These are phyloP conservation scores for Musa acuminata DNA, from an alignment of 176 grass and related monocot genomes.

Conservation along the genomic window DNA sequence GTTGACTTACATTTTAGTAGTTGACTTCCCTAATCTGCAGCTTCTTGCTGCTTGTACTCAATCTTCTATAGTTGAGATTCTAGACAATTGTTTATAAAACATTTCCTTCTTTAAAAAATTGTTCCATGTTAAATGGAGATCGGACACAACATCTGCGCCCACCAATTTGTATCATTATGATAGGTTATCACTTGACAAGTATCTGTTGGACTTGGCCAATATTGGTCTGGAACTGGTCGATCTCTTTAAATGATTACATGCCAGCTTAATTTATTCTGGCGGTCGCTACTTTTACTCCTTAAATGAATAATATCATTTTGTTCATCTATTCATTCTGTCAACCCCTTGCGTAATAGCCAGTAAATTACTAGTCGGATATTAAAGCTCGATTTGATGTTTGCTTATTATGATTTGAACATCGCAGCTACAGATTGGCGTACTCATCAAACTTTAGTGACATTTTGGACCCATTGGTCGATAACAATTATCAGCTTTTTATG, in stretches of 20 bases:
- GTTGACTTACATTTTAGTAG: not conserved
- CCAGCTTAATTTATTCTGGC: too few species aligned
- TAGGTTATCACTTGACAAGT: too few species aligned
- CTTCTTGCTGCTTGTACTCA: not conserved
- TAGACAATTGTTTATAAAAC: not conserved
- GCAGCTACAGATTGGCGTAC: conserved; percentile 68
- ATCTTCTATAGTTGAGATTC: not conserved
- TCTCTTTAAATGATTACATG: too few species aligned
- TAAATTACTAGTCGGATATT: not conserved
- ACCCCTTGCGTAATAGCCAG: not conserved
- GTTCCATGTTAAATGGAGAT: too few species aligned
- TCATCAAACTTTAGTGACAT: conserved; percentile 78
- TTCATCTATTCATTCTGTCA: not conserved
- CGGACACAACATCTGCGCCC: not conserved
- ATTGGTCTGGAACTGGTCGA: too few species aligned
- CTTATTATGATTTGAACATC: conserved; percentile 10
- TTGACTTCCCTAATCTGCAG: not conserved
- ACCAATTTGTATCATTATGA: not conserved
- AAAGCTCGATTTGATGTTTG: not conserved
- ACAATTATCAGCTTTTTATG: conserved; percentile 91
- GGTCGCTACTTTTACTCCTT: too few species aligned
- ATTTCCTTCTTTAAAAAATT: too few species aligned
- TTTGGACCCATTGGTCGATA: conserved; percentile 57
- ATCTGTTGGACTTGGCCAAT: too few species aligned
- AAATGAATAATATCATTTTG: not conserved